These are phyloP conservation scores for Plasmodium gaboni DNA, from an alignment of 169 alveolate genomes.

Conservation along the genomic window DNA sequence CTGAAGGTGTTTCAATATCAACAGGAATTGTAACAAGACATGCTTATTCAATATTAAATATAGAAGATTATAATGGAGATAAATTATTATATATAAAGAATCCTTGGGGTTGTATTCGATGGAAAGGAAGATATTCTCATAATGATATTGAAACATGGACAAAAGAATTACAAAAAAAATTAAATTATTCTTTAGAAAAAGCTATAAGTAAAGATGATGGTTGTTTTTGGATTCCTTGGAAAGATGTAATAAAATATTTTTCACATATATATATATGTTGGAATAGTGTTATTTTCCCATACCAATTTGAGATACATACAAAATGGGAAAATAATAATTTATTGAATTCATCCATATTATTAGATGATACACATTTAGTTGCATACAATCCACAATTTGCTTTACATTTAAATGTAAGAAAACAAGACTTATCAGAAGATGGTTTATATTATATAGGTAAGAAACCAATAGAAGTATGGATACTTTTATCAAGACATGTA, in stretches of 20 bases:
- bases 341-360: slow-evolving; percentile 79
- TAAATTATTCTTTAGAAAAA: slow-evolving; percentile 68
- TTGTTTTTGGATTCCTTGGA: slow-evolving; percentile 93
- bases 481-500: slow-evolving; percentile 84
- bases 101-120: slow-evolving; percentile 95
- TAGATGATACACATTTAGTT: slow-evolving; percentile 89
- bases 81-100: slow-evolving; percentile 90
- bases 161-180: slow-evolving; percentile 70
- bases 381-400: slow-evolving; percentile 90
- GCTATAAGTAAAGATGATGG: slow-evolving; percentile 87
- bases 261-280: slow-evolving; percentile 92
- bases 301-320: slow-evolving; percentile 81
- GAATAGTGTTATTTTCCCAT: slow-evolving; percentile 86
- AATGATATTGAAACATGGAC: slow-evolving; percentile 82
- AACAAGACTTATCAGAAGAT: slow-evolving; percentile 72
- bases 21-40: slow-evolving; percentile 90
- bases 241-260: slow-evolving; percentile 89
- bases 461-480: slow-evolving; percentile 83
- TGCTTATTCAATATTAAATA: slow-evolving; percentile 89
- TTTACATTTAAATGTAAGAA: slow-evolving; percentile 39
- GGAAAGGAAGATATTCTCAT: slow-evolving; percentile 90
- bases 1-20: slow-evolving; percentile 87
- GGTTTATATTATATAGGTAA: slow-evolving; percentile 50
- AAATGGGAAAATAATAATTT: slow-evolving; percentile 83
- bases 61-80: slow-evolving; percentile 79